phyloP scores from a whole-genome alignment of 2,329 filamentous ascomycete species.

The Chrysosporium queenslandicum region DNA sequence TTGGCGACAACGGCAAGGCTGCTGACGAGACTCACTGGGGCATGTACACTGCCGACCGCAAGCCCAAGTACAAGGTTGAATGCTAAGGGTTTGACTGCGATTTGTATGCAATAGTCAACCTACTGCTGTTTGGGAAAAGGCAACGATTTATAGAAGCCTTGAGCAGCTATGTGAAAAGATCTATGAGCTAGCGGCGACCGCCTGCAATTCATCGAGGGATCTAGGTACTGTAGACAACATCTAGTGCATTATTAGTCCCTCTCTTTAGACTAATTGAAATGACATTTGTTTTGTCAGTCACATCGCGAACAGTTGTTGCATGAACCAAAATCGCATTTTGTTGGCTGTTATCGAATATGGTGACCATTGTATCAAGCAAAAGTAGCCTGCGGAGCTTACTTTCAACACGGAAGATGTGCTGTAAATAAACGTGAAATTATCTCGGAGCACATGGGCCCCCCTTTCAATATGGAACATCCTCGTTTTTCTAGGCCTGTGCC shows the following conservation, averaged over 20 bases:
- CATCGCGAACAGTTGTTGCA: too few relatives aligned
- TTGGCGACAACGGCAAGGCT: slow-evolving; percentile 52
- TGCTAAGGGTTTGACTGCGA: slow-evolving; percentile 25
- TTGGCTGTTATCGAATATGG: too few relatives aligned
- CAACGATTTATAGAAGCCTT: neutral
- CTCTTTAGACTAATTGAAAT: too few relatives aligned
- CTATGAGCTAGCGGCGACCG: neutral
- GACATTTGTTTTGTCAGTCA: too few relatives aligned
- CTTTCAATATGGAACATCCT: neutral
- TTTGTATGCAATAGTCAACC: neutral
- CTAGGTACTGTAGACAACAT: too few relatives aligned
- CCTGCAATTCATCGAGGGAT: too few relatives aligned
- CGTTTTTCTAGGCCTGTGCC: slow-evolving; percentile 1
- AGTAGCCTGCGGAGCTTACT: too few relatives aligned
- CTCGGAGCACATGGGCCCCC: neutral
- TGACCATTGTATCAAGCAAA: too few relatives aligned
- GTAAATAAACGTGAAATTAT: too few relatives aligned
- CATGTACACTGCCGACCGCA: slow-evolving; percentile 52
- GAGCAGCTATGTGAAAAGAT: neutral
- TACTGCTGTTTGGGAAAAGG: neutral
- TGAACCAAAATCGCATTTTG: too few relatives aligned
- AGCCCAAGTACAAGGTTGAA: slow-evolving; percentile 46
- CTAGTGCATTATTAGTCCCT: too few relatives aligned
- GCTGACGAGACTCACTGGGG: slow-evolving; percentile 61
- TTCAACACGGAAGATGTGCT: too few relatives aligned